Base-by-base conservation (phyloP, 2,329 filamentous ascomycete species). In the Hymenotorrendiella dingleyae region DNA sequence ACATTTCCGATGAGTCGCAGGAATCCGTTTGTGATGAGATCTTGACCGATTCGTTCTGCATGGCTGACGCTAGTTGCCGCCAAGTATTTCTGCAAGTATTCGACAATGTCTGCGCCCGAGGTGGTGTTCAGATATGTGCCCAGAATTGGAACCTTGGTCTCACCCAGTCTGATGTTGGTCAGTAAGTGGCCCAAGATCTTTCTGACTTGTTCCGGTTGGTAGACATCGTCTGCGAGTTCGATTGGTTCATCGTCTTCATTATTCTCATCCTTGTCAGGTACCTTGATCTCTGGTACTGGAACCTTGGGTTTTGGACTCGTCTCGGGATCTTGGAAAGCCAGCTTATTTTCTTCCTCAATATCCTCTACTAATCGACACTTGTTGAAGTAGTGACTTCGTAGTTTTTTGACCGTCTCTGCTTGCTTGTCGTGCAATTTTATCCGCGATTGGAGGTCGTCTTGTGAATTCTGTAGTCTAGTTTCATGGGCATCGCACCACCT, bases 401-500 rank as follows among this genome's bases (percentile, higher is more conserved):
- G 78, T 68, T 97, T 97, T 73, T 89, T 88, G 48, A 95, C 88
- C 16, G 77, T 66, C 49, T 98, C 93, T 45, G 85, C 84, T 65
- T 98, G 94, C 54, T 86, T 86, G 62, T 95, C 88, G 64, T 97
- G 89, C 48, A 86, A 78, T 71, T 95, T 96, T 67, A 97, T 90
- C 45, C 88, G 85, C 36, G 74, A 68, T 65, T 97, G 91, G 17
- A 98, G 77, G 58, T 96, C 90, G 56, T 97, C 93, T 63, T 98
- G 91, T 17, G 89, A 96, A 59, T 89, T 87, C 62, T 95, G 86
- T 45, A 98, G 80, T 52, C 93, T 86, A 49, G 80, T 75, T 56
- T 94, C 90, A 68, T 98, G 93, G 45, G 91, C 85, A 57, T 96
- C 91, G 68, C 90, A 94, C 93, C 93, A 98, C 59, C 88, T 82